phyloP scores from a whole-genome alignment of 177 flowering plant species.

The Tripterygium wilfordii region DNA sequence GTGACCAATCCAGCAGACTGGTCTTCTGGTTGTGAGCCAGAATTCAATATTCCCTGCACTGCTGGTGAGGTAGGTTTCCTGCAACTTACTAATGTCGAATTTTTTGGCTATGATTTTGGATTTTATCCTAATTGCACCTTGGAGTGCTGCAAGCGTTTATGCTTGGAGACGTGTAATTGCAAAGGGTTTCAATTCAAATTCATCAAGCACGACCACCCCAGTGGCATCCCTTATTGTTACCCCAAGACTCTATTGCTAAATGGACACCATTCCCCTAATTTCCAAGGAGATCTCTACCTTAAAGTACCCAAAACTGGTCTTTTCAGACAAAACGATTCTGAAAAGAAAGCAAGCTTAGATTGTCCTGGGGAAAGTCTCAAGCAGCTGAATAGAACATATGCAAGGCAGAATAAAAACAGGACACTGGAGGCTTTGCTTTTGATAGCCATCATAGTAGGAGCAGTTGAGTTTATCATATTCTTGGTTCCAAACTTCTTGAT shows the following conservation, averaged over 20 bases:
- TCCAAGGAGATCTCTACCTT: slow-evolving; percentile 5
- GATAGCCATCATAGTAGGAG: slow-evolving; percentile 12
- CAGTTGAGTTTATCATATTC: slow-evolving; percentile 4
- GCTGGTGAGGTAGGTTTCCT: slow-evolving; percentile 3
- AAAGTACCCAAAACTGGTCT: slow-evolving; percentile 11
- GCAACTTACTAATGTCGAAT: slow-evolving; percentile 14
- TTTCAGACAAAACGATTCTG: background rate
- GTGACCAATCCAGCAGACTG: slow-evolving; percentile 8
- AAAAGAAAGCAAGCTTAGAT: no score
- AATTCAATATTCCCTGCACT: slow-evolving; percentile 10
- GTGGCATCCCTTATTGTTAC: slow-evolving; percentile 6
- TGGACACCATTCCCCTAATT: slow-evolving; percentile 11
- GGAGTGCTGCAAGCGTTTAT: slow-evolving; percentile 12
- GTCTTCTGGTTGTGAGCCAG: slow-evolving; percentile 25
- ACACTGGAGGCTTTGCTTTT: slow-evolving; percentile 1
- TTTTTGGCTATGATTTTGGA: slow-evolving; percentile 24
- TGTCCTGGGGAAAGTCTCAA: background rate
- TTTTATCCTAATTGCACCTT: background rate
- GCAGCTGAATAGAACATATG: slow-evolving; percentile 1
- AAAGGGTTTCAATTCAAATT: slow-evolving; percentile 15
- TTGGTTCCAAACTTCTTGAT: slow-evolving; percentile 4
- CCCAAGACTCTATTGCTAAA: slow-evolving; percentile 16
- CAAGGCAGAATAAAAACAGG: background rate
- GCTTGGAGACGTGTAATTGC: slow-evolving; percentile 17
- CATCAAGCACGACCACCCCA: no score